Evolutionary conservation across 1,284 basidiomycete genomes (phyloP).

Genomic region (Rhodotorula sp.): DNA sequence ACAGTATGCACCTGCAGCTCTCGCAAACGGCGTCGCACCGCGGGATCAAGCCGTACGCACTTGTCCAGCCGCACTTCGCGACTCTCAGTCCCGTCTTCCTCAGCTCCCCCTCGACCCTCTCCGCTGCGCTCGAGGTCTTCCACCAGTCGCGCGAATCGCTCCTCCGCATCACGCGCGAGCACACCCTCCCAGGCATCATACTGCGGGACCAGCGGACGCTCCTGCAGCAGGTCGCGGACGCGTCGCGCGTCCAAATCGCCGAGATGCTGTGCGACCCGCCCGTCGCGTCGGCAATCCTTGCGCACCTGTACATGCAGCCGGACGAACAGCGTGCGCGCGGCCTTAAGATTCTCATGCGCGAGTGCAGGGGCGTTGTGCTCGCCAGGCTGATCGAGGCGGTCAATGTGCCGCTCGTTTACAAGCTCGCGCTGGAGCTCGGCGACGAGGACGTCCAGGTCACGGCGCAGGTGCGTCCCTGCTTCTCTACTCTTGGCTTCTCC

Average conservation of each 20-base stretch:
- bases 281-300: slow-evolving; percentile 62
- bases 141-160: slow-evolving; percentile 55
- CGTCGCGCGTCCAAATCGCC: slow-evolving; percentile 58
- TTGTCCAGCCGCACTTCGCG: slow-evolving; percentile 41
- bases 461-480: background rate
- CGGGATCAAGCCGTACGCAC: slow-evolving; percentile 34
- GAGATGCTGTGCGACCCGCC: slow-evolving; percentile 61
- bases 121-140: slow-evolving; percentile 34
- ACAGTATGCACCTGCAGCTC: slow-evolving; percentile 5
- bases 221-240: slow-evolving; percentile 57
- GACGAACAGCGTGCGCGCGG: slow-evolving; percentile 61
- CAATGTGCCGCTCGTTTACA: slow-evolving; percentile 36
- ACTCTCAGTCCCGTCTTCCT: slow-evolving; percentile 32
- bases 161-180: slow-evolving; percentile 65
- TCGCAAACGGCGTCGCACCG: slow-evolving; percentile 26
- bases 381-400: slow-evolving; percentile 58
- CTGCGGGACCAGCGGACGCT: slow-evolving; percentile 60
- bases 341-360: slow-evolving; percentile 63
- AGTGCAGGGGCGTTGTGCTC: slow-evolving; percentile 53
- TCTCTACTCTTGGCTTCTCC: background rate
- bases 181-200: slow-evolving; percentile 72
- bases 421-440: slow-evolving; percentile 38
- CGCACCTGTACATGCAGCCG: slow-evolving; percentile 68
- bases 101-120: slow-evolving; percentile 17
- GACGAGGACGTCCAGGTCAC: slow-evolving; percentile 21